Base-by-base conservation (phyloP, 2,329 filamentous ascomycete species). In the Mycocentrospora acerina region DNA sequence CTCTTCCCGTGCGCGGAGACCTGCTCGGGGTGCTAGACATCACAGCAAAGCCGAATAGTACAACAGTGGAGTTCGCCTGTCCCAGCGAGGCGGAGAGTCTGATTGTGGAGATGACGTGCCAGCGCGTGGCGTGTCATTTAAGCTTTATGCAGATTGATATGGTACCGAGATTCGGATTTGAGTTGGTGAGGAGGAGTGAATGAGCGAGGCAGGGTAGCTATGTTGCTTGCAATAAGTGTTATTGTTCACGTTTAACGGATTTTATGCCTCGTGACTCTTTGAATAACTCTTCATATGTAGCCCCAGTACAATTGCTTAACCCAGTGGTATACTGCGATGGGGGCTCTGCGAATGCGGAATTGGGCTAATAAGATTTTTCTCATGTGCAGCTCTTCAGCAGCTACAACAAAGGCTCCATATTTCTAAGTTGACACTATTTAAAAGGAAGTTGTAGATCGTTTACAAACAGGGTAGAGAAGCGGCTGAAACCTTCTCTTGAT, bases 91-190 rank as follows among this genome's bases (percentile, higher is more conserved):
- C 32, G 14, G 37, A 35, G 16, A 40, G 15, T 32, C 32, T 40
- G 7, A 29, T 19, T 4, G 37, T 40, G 16, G 37, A 40, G 37
- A 26, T 40, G 37, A 35, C 32, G 32, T 40, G 37, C 31, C 37
- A 35, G 32, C 32, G 32, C 22, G 32, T 35, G 24, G 32, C 8
- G n/a, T 36, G 34, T 36, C 34, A 42, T 24, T 24, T 41, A 22
- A 35, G 33, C 34, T 40, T 34, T 31, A 40, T 34, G 42, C 42
- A 40, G 24, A 24, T 45, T 35, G 37, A 45, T 15, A 40, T 45
- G 37, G 37, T 10, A 26, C 42, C 37, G 28, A 34, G 22, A 3
- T 28, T 41, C 32, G 33, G 37, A 24, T 42, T 38, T 33, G 16
- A 35, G 35, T 38, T 45, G 37, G 17, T 38, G 30, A 41, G 42